These are phyloP conservation scores for Solanum ahanhuiri DNA, from an alignment of 257 asterid genomes.

Conservation along the genomic window DNA sequence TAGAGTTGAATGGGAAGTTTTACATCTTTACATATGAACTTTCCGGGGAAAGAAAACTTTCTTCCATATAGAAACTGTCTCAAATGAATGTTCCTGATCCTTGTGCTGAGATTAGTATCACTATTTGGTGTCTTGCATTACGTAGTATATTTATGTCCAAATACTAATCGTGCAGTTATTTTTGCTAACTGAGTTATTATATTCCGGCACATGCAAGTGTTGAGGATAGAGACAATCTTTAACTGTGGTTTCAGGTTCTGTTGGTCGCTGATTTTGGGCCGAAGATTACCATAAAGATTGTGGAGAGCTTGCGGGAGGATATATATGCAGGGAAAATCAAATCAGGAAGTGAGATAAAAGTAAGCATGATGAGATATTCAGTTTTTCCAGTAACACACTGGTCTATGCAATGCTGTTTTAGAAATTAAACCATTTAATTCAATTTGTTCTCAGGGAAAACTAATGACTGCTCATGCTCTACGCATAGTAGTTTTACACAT, in stretches of 20 bases:
- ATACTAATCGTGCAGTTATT: background rate
- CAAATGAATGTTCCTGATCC: background rate
- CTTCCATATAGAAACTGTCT: background rate
- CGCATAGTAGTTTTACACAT: background rate
- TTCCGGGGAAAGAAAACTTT: background rate
- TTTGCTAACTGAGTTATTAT: background rate
- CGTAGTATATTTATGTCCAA: background rate
- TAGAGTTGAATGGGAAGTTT: background rate
- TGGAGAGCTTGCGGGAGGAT: slow-evolving; percentile 89
- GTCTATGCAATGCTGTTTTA: background rate
- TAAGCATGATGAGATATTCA: slow-evolving; percentile 14
- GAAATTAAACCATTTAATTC: background rate
- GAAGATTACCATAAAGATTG: slow-evolving; percentile 73
- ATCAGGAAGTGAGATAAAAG: slow-evolving; percentile 86
- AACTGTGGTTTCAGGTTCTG: slow-evolving; percentile 35
- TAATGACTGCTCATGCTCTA: background rate
- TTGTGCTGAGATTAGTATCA: background rate
- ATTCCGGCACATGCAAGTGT: background rate
- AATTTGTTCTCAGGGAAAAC: background rate
- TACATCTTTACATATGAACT: background rate
- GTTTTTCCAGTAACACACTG: background rate
- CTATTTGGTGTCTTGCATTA: background rate
- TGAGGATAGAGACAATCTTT: background rate
- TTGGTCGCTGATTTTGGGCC: slow-evolving; percentile 97
- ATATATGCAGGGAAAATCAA: slow-evolving; percentile 86